Conservation (phyloP, 768 basidiomycete genomes). For the Panaeolus cyanescens region DNA sequence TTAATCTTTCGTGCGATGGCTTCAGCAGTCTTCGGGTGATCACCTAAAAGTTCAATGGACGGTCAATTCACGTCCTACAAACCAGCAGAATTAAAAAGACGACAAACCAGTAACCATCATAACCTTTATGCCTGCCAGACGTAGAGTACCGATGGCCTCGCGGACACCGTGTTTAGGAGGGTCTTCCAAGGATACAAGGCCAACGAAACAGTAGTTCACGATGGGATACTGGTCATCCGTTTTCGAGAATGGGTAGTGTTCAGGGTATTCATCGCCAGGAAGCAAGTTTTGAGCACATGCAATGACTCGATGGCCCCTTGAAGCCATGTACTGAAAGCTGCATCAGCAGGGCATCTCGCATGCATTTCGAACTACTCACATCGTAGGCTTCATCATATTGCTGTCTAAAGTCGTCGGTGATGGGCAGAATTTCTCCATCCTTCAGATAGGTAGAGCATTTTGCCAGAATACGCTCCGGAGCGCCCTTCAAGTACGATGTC, state of each 20-base stretch:
- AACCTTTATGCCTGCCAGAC: conserved; percentile 72
- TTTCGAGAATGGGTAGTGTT: conserved; percentile 52
- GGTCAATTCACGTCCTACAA: neutral
- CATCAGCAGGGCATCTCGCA: neutral
- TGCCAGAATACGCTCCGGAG: conserved; percentile 66
- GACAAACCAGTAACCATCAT: conserved; percentile 72
- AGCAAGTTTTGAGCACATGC: conserved; percentile 68
- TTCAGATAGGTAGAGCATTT: conserved; percentile 64
- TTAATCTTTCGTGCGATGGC: conserved; percentile 77
- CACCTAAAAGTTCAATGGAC: conserved; percentile 35
- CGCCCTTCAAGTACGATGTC: conserved; percentile 66
- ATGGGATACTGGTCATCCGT: conserved; percentile 55
- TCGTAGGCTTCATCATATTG: conserved; percentile 64
- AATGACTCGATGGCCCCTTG: conserved; percentile 74
- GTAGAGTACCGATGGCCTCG: conserved; percentile 70
- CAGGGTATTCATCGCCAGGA: conserved; percentile 47
- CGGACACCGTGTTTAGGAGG: conserved; percentile 73
- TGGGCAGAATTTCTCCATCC: conserved; percentile 46
- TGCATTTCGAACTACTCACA: conserved; percentile 31
- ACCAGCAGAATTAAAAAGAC: neutral
- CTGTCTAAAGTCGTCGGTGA: conserved; percentile 55
- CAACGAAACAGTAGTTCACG: conserved; percentile 61
- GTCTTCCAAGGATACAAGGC: conserved; percentile 68
- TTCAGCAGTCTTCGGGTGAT: conserved; percentile 75
- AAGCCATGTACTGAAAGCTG: conserved; percentile 65